Evolutionary conservation across 768 basidiomycete species (phyloP), one percentile per base, ranked within the genome.

Genomic region (Neoboletus subvelutipes): DNA sequence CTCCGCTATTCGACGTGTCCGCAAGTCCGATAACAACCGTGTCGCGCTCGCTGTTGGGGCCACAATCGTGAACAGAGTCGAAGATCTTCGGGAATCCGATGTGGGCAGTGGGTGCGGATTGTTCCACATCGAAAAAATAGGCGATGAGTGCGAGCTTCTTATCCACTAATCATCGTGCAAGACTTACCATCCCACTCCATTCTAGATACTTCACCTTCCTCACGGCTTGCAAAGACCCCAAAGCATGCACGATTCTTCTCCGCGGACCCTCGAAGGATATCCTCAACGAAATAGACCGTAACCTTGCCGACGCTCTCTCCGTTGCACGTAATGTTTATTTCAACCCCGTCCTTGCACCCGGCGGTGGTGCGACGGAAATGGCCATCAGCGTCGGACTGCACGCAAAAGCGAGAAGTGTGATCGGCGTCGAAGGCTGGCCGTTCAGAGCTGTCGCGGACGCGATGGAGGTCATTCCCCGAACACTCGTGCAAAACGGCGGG

Each of bases 11-110:
- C 90, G 97, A 41, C 89, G 97, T n/a, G 94, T 98, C 11, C 88
- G 97, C 69, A 99, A 98, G 74, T 94, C 94, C 4, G 97, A 99
- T 73, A 98, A 98, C 79, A 99, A 98, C 75, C 91, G 97, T 45
- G 92, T 98, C 61, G 97, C 97, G 0, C 87, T 97, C 26, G 95
- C 94, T 1, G 87, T 92, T 39, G 94, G 94, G 24, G 96, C 92
- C 1, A 98, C 94, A 31, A 98, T 99, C 73, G 92, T 99, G 59
- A 98, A 98, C 76, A 86, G 95, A 17, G 80, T 94, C 22, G 97
- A 99, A 69, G 96, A 98, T 71, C 79, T 99, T 36, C 84, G 94
- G 22, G 96, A 96, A 64, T 74, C 84, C 1, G 97, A 98, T 66
- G 81, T 99, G 46, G 97, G 97, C 18, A 95, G 92, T 1, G 77